Base-by-base conservation (phyloP, 2,329 filamentous ascomycete genomes). In the Aspergillus piperis region DNA sequence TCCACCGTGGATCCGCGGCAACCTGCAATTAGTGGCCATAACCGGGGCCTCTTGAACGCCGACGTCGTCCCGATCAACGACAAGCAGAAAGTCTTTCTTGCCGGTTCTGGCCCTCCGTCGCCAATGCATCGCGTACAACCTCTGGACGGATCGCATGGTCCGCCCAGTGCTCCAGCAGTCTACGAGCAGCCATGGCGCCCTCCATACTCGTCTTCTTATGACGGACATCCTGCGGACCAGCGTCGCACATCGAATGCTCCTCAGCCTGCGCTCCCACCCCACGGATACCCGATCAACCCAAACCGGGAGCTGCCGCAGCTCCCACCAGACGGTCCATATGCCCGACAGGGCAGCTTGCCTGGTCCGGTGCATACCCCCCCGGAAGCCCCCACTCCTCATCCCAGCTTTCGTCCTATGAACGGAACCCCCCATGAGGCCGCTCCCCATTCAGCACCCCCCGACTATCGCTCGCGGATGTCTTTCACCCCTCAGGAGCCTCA, bases 261-360 rank as follows among this genome's bases (percentile, higher is more conserved):
- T 41, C 72, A 73, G 57, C 64, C 68, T 11, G 61, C 71, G 23
- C 47, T 73, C n/a, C 67, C 69, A 19, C 62, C 69, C 2, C 71
- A 69, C 63, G 62, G 62, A 39, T 75, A 73, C 57, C 66, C 70
- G 10, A 67, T 69, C 27, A 73, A 71, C 13, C 69, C 70, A 21
- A 71, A 67, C 56, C 72, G 74, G 27, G 73, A 76, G 53, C 64
- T 77, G 8, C 74, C 72, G 23, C 74, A 74, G 57, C 68, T 71
- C 7, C 70, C 73, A 3, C 67, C 66, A 3, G 74, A 76, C 38
- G 70, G 68, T 23, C 71, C 71, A 8, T 78, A 75, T 59, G 66
- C 60, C 19, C 73, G 74, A 42, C 70, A 71, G 11, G 71, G 64
- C 57, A 71, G 70, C 55, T 57, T 76, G 36, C 69, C 74, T 10